A percentile compares a stretch with the other conserved stretches of the same genome.
phyloP scores from a whole-genome alignment of 257 asterid genomes.

The Apocynum venetum region DNA sequence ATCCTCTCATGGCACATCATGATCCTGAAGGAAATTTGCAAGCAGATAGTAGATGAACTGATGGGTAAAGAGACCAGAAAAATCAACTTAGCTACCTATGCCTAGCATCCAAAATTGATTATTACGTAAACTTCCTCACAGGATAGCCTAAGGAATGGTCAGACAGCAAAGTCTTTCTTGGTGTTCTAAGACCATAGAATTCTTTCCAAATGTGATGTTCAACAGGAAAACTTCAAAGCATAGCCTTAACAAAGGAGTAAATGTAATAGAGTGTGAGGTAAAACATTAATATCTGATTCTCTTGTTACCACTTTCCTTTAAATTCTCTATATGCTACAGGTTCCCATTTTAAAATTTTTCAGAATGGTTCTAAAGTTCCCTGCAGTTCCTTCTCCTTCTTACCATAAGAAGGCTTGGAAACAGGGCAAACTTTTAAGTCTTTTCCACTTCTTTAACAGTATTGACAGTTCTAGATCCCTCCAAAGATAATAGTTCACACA shows the following conservation, averaged over 20 bases:
- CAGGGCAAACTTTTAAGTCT: no score
- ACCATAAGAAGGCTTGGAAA: not conserved
- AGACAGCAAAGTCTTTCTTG: not conserved
- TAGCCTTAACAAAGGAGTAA: not conserved
- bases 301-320: not conserved
- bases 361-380: not conserved
- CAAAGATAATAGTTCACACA: not conserved
- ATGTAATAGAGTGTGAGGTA: not conserved
- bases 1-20: not conserved
- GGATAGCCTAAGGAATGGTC: not conserved
- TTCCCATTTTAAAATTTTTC: not conserved
- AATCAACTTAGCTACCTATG: not conserved
- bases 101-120: not conserved
- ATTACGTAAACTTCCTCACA: not conserved
- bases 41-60: not conserved
- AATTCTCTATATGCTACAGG: not conserved
- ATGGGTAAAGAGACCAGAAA: not conserved
- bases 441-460: not conserved
- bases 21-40: no score
- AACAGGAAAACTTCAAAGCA: not conserved
- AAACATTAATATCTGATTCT: not conserved
- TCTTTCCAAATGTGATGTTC: not conserved
- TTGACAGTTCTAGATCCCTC: not conserved
- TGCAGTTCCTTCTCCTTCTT: not conserved
- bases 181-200: not conserved